Evolutionary conservation across 768 basidiomycete species (phyloP).

Genomic region (Lyophyllum atratum): DNA sequence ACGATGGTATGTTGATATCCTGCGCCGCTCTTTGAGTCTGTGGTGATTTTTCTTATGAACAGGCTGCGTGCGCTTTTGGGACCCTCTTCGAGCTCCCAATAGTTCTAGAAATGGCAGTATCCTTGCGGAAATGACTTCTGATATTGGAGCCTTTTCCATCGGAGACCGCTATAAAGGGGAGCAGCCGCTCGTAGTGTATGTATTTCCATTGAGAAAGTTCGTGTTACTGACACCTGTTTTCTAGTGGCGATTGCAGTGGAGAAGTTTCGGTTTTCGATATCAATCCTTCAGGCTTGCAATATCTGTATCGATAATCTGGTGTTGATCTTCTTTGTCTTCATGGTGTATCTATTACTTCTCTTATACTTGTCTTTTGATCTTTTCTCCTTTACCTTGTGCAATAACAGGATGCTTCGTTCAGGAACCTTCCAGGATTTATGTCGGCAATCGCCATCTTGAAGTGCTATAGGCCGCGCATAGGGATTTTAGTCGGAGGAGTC

Average conservation of each 20-base stretch:
- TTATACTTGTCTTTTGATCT: background rate
- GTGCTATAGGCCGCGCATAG: too few relatives aligned
- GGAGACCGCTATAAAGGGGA: conserved; percentile 57
- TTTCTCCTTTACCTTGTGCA: too few relatives aligned
- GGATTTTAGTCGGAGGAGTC: too few relatives aligned
- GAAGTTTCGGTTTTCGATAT: conserved; percentile 47
- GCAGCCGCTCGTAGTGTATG: conserved; percentile 61
- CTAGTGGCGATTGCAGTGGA: conserved; percentile 52
- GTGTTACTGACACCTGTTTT: background rate
- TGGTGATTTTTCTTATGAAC: conserved; percentile 9
- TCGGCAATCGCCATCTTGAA: too few relatives aligned
- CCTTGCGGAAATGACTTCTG: conserved; percentile 54
- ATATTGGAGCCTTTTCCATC: conserved; percentile 59
- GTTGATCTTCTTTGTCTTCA: background rate
- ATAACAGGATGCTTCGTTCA: too few relatives aligned
- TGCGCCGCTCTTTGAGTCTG: background rate
- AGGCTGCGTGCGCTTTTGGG: conserved; percentile 77
- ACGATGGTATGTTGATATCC: conserved; percentile 51
- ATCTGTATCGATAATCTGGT: conserved; percentile 2
- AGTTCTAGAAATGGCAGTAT: conserved; percentile 45
- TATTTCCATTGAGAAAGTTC: conserved; percentile 13
- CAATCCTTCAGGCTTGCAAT: conserved; percentile 3
- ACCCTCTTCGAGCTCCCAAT: conserved; percentile 44
- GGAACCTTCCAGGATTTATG: too few relatives aligned
- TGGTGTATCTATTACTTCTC: background rate